Evolutionary conservation across 441 rosid species (phyloP).

Genomic region (Croton setiger): DNA sequence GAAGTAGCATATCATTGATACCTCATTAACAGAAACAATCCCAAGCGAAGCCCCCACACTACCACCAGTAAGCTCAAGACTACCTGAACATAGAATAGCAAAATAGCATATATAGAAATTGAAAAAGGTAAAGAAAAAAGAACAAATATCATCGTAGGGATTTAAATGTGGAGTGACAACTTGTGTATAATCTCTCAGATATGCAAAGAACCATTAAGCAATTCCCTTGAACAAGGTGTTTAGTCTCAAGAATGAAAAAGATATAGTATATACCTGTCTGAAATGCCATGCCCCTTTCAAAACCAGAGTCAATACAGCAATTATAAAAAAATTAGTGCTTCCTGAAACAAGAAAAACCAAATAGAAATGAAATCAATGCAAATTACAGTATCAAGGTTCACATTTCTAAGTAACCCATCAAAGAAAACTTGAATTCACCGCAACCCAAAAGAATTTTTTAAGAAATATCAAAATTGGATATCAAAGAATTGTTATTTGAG

Average conservation of each 20-base stretch:
- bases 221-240: neutral
- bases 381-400: neutral
- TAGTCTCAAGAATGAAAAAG: neutral
- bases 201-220: neutral
- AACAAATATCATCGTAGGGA: neutral
- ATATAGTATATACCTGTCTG: slow-evolving; percentile 56
- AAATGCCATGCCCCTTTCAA: slow-evolving; percentile 77
- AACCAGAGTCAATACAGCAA: slow-evolving; percentile 72
- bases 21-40: slow-evolving; percentile 82
- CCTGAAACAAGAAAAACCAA: slow-evolving; percentile 38
- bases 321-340: slow-evolving; percentile 76
- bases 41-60: slow-evolving; percentile 87
- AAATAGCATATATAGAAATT: slow-evolving; percentile 10
- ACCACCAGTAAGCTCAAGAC: slow-evolving; percentile 65
- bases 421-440: neutral
- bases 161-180: neutral
- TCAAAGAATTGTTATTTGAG: neutral
- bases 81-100: slow-evolving; percentile 40
- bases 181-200: neutral
- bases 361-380: neutral
- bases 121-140: slow-evolving; percentile 1
- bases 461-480: neutral
- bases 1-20: slow-evolving; percentile 22
- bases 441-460: slow-evolving; percentile 6
- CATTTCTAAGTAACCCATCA: slow-evolving; percentile 11